Percentiles rank a stretch among this genome's conserved stretches.
Evolutionary conservation across 345 rosid genomes (phyloP).

Genomic region (Aquilaria yunnanensis): DNA sequence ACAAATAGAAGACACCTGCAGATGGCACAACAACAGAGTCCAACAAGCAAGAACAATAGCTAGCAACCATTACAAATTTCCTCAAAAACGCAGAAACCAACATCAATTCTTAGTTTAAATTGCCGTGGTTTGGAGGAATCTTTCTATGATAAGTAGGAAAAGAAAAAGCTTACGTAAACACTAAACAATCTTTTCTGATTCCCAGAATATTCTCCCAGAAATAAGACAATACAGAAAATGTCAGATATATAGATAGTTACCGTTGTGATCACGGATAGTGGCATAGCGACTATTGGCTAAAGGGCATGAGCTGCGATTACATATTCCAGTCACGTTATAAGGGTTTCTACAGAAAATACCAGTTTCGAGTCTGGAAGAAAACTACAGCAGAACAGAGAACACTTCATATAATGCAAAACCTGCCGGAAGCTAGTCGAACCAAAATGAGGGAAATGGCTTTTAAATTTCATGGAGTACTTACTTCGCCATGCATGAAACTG

Average conservation of each 20-base stretch:
- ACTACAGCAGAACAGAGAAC: background rate
- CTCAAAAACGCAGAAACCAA: background rate
- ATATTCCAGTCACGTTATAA: conserved; percentile 86
- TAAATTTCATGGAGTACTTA: conserved; percentile 12
- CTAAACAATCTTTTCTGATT: background rate
- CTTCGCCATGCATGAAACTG: conserved; percentile 86
- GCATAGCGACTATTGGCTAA: conserved; percentile 96
- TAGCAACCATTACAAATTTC: background rate
- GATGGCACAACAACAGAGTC: conserved; percentile 3
- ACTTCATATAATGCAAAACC: background rate
- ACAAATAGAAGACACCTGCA: conserved; percentile 83
- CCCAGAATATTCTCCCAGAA: too few species aligned
- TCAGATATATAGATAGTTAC: conserved; percentile 23
- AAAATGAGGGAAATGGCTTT: background rate
- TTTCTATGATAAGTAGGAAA: background rate
- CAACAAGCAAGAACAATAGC: background rate
- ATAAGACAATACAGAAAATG: too few species aligned
- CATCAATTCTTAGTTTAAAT: too few species aligned
- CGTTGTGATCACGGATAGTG: conserved; percentile 87
- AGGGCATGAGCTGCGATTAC: conserved; percentile 97
- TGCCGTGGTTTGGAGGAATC: too few species aligned
- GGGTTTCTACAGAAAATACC: conserved; percentile 93
- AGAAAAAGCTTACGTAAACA: background rate
- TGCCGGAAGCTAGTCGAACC: background rate
- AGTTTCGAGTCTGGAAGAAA: conserved; percentile 57